phyloP scores from a whole-genome alignment of 139 green algal genomes.

The Nannochloris sp. region DNA sequence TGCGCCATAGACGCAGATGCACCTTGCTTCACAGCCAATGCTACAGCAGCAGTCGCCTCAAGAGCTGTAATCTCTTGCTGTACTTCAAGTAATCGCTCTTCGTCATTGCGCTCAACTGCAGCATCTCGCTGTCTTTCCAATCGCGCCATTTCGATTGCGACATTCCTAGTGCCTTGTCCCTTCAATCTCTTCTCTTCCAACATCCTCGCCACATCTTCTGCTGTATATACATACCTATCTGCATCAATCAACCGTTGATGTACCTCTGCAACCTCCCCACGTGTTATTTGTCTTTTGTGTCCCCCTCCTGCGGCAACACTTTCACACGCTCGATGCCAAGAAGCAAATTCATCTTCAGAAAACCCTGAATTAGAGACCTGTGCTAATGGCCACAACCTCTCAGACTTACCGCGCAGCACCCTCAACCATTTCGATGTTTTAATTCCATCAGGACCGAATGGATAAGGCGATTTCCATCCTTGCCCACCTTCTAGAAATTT shows the following conservation, averaged over 20 bases:
- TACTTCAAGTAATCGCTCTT: conserved; percentile 13
- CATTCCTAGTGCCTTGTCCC: conserved; percentile 14
- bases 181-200: conserved; percentile 35
- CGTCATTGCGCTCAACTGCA: conserved; percentile 17
- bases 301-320: too few relatives aligned
- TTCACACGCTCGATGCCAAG: conserved; percentile 17
- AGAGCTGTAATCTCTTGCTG: conserved; percentile 15
- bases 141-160: conserved; percentile 34
- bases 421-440: conserved; percentile 36
- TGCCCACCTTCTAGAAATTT: conserved; percentile 25
- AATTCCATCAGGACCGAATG: conserved; percentile 3
- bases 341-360: conserved; percentile 30
- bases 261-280: conserved; percentile 1
- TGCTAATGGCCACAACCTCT: conserved; percentile 22
- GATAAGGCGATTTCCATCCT: conserved; percentile 25
- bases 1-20: conserved; percentile 14
- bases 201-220: conserved; percentile 38
- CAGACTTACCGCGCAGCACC: conserved; percentile 23
- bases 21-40: background rate
- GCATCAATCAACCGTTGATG: conserved; percentile 16
- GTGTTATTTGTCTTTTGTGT: conserved; percentile 14
- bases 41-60: conserved; percentile 3
- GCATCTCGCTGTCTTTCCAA: conserved; percentile 20
- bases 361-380: conserved; percentile 47
- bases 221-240: conserved; percentile 46